Evolutionary conservation across 441 rosid species (phyloP).

Genomic region (Adansonia madagascariensis): DNA sequence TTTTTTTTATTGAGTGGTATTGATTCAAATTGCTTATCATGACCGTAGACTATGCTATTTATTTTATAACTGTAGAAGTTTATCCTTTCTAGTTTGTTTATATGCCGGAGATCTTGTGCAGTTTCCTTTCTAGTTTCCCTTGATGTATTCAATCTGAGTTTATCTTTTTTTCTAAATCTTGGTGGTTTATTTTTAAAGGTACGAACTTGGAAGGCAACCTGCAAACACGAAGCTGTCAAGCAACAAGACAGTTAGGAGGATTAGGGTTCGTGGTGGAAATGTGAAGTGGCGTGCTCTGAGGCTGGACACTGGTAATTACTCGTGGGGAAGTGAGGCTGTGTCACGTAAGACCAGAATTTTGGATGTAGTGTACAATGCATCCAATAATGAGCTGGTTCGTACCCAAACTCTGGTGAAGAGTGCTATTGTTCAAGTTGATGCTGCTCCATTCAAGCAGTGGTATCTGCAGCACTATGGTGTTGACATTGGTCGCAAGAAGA

Average conservation of each 20-base stretch:
- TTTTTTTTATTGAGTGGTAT: neutral
- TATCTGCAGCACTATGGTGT: constrained; percentile 53
- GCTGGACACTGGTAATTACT: constrained; percentile 52
- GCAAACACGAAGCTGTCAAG: constrained; percentile 51
- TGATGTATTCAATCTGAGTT: neutral
- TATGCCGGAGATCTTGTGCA: neutral
- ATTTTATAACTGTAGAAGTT: neutral
- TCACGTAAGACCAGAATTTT: constrained; percentile 47
- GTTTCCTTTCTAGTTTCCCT: neutral
- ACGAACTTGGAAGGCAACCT: constrained; percentile 53
- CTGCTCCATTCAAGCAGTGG: constrained; percentile 55
- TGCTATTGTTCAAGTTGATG: constrained; percentile 55
- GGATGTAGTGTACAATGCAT: constrained; percentile 53
- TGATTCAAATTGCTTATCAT: neutral
- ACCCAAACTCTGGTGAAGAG: constrained; percentile 51
- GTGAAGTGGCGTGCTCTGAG: constrained; percentile 60
- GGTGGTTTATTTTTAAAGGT: constrained; percentile 32
- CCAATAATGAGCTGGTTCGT: constrained; percentile 53
- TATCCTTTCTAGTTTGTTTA: neutral
- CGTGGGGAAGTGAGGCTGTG: constrained; percentile 51
- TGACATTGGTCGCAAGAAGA: constrained; percentile 56
- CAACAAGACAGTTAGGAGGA: constrained; percentile 55
- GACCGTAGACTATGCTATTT: neutral
- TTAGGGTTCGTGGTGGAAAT: constrained; percentile 52
- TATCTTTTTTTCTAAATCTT: neutral